Evolutionary conservation across 257 asterid genomes (phyloP).

Genomic region (Coffea canephora): DNA sequence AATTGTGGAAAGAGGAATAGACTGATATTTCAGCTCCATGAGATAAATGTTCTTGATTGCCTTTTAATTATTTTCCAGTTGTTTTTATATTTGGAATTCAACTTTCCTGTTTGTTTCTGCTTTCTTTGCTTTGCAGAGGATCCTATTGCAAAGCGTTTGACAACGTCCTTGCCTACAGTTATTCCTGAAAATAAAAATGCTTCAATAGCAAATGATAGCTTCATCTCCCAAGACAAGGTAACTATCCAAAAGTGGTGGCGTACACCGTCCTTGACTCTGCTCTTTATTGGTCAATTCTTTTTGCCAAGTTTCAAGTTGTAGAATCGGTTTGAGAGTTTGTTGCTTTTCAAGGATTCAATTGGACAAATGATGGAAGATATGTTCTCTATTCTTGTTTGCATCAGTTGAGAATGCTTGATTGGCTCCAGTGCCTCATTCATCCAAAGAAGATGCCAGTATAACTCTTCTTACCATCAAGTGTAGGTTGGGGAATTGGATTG

Average conservation of each 20-base stretch:
- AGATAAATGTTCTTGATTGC: neutral
- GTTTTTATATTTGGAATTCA: neutral
- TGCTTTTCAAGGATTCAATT: constrained; percentile 3
- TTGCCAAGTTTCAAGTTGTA: neutral
- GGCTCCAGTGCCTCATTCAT: neutral
- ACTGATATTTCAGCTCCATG: neutral
- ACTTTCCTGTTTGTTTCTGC: constrained; percentile 17
- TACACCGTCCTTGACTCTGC: neutral
- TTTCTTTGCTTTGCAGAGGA: constrained; percentile 58
- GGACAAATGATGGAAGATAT: neutral
- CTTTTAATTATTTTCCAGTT: neutral
- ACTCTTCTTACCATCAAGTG: no score
- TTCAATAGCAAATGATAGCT: constrained; percentile 34
- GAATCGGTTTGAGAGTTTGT: neutral
- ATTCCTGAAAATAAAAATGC: constrained; percentile 38
- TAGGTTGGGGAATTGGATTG: neutral
- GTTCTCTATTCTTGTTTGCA: neutral
- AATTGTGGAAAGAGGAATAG: neutral
- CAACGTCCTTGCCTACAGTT: constrained; percentile 39
- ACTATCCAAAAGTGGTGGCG: neutral
- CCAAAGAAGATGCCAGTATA: neutral
- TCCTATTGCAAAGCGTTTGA: constrained; percentile 69
- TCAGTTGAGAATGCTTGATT: neutral
- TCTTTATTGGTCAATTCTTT: neutral
- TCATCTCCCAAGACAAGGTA: constrained; percentile 17